phyloP scores from a whole-genome alignment of 2,329 filamentous ascomycete genomes.

The Xylariaceae sp. region DNA sequence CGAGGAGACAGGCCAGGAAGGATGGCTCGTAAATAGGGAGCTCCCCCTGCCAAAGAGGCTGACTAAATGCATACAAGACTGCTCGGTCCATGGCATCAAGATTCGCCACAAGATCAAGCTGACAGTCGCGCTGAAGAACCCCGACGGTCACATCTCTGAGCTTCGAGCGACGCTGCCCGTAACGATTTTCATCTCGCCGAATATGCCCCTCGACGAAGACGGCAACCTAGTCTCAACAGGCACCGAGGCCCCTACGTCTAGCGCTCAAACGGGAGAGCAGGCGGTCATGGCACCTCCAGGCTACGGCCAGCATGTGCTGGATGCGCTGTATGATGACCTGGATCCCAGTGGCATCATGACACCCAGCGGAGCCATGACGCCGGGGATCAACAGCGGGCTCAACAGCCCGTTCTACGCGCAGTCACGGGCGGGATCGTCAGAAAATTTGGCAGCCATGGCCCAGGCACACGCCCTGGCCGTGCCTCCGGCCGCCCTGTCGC shows the following conservation, averaged over 20 bases:
- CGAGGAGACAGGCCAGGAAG: conserved; percentile 59
- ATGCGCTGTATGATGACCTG: conserved; percentile 83
- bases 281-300: conserved; percentile 72
- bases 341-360: conserved; percentile 70
- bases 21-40: conserved; percentile 53
- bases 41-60: conserved; percentile 73
- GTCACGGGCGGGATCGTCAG: conserved; percentile 68
- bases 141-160: conserved; percentile 91
- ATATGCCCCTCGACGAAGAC: conserved; percentile 79
- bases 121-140: conserved; percentile 85
- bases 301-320: conserved; percentile 83
- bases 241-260: conserved; percentile 37
- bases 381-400: conserved; percentile 61
- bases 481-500: conserved; percentile 50
- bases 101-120: conserved; percentile 88
- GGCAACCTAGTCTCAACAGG: conserved; percentile 65
- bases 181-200: conserved; percentile 91
- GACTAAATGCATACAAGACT: conserved; percentile 78
- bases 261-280: conserved; percentile 30
- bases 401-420: conserved; percentile 71
- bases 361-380: conserved; percentile 57
- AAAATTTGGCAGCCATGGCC: conserved; percentile 63
- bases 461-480: conserved; percentile 35
- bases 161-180: conserved; percentile 85
- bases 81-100: conserved; percentile 83